Evolutionary conservation across 2,329 filamentous ascomycete genomes (phyloP).

Genomic region (Exophiala sp.): DNA sequence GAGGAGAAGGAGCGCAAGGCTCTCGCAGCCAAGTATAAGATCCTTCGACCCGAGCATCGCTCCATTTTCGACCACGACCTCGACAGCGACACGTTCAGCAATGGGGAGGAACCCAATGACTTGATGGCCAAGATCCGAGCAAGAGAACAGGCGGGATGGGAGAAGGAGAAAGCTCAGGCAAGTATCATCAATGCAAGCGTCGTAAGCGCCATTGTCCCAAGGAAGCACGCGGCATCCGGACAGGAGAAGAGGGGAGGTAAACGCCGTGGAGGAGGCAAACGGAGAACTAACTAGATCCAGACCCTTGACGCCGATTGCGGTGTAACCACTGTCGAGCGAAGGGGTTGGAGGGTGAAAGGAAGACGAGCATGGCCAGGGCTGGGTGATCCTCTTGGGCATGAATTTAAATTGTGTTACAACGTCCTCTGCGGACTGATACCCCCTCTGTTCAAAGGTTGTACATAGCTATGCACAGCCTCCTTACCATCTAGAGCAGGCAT

Average conservation of each 20-base stretch:
- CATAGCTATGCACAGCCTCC: slow-evolving; percentile 24
- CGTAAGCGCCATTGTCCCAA: background rate
- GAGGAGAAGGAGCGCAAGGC: slow-evolving; percentile 6
- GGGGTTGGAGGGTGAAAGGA: too few relatives aligned
- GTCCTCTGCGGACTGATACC: slow-evolving; percentile 7
- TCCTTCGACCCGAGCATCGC: slow-evolving; percentile 6
- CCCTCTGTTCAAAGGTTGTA: slow-evolving; percentile 3
- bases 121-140: slow-evolving; percentile 11
- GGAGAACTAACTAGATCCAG: background rate
- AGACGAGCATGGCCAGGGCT: too few relatives aligned
- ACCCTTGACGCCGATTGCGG: too few relatives aligned
- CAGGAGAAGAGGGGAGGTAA: background rate
- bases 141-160: slow-evolving; percentile 15
- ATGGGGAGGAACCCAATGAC: slow-evolving; percentile 13
- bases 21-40: slow-evolving; percentile 5
- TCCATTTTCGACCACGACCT: slow-evolving; percentile 11
- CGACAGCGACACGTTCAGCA: slow-evolving; percentile 16
- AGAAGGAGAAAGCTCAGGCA: slow-evolving; percentile 12
- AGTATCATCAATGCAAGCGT: background rate
- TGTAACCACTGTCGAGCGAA: too few relatives aligned
- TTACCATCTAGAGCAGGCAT: slow-evolving; percentile 32
- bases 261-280: background rate
- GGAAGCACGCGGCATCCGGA: background rate
- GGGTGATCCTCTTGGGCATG: too few relatives aligned
- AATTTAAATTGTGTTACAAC: slow-evolving; percentile 10